Evolutionary conservation across 331 rosid genomes (phyloP), one percentile per base, ranked within the genome.

Genomic region (Quercus tomentella): DNA sequence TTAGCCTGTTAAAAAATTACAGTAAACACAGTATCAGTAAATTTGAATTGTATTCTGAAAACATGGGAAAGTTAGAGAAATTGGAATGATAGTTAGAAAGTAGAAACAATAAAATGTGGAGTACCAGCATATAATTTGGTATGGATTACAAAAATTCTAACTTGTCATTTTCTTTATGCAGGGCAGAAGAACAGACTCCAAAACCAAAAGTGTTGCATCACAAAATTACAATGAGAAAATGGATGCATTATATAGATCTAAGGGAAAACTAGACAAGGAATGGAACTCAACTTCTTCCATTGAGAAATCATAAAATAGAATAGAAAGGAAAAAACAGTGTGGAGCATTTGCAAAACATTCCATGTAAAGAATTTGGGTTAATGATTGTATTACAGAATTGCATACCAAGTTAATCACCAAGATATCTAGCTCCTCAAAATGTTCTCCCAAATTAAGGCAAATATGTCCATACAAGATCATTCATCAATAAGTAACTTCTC

Each of bases 1-100:
- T 77, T 89, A 74, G 96, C 88, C 96, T 91, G 86, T 61, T 57
- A 65, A 52, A 51, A 60, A 17, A 71, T 52, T 43, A 70, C 35
- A 21, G n/a, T 5, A 49, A 74, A 21, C 25, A 8, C 16, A 33
- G 45, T n/a, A 43, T 12, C 45, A 10, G 60, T 76, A 63, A 41
- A 77, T 70, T 49, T 61, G 2, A 41, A 41, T 41, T 52, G 25
- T 60, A 63, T 49, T 23, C 6, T 1, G 20, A 4, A 69, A 21
- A 37, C n/a, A 37, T 12, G 26, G 7, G 25, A 69, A 41, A 37
- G 28, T 6, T 1, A 21, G 21, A 71, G 18, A 73, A 6, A 8
- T 8, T 54, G 22, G 22, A 60, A 2, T 2, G 4, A 17, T 12
- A 31, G n/a, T 55, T 49, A 49, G 54, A 49, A 14, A 41, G 45